These are phyloP conservation scores for Vaccinium corymbosum DNA, from an alignment of 148 eudicot species.

Conservation along the genomic window DNA sequence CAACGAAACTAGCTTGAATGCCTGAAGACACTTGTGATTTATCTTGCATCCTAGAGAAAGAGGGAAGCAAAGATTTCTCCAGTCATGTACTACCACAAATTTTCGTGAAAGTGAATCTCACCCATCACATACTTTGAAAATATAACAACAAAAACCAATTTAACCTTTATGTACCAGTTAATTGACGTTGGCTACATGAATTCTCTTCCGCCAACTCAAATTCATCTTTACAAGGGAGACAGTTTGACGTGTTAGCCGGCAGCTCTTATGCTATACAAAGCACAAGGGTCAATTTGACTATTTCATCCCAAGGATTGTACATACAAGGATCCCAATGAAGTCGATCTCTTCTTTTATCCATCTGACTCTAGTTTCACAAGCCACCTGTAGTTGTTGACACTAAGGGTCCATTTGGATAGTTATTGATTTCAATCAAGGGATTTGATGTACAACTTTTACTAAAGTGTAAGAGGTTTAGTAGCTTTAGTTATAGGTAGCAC, in stretches of 20 bases:
- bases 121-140: not conserved
- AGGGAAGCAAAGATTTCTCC: not conserved
- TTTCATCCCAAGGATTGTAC: not conserved
- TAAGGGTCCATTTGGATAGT: not conserved
- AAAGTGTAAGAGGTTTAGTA: not conserved
- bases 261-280: too few species aligned
- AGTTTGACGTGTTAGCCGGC: too few species aligned
- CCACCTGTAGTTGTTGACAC: not conserved
- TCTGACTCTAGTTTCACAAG: not conserved
- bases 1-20: too few species aligned
- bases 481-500: not conserved
- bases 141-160: not conserved
- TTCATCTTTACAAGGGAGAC: too few species aligned
- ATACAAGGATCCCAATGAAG: not conserved
- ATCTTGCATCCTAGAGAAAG: not conserved
- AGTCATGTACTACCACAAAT: not conserved
- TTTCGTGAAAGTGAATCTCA: not conserved
- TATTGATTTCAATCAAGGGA: not conserved
- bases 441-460: not conserved
- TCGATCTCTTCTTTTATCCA: not conserved
- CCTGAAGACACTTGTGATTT: not conserved
- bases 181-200: too few species aligned
- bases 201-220: too few species aligned
- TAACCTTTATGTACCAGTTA: too few species aligned
- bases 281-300: too few species aligned